A percentile compares a stretch with the other conserved stretches of the same genome.
These are phyloP conservation scores for Ogataea degrootiae DNA, from an alignment of 805 yeast genomes.

Conservation along the genomic window DNA sequence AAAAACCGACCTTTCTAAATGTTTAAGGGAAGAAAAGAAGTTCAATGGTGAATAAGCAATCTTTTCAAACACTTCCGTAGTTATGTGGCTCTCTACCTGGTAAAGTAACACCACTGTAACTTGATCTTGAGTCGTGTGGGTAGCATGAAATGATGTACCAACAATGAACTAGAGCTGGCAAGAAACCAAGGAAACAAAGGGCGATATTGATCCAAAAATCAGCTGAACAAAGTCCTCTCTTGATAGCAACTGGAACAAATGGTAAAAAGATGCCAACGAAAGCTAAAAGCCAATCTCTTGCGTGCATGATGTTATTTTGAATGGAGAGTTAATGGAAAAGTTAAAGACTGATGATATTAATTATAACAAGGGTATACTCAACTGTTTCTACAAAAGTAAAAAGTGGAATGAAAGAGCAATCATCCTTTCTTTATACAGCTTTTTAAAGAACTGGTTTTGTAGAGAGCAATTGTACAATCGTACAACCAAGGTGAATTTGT, in stretches of 20 bases:
- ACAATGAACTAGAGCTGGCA: conserved; percentile 75
- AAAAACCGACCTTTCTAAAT: too few relatives aligned
- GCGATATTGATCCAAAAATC: conserved; percentile 62
- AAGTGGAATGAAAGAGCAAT: too few relatives aligned
- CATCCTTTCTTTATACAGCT: too few relatives aligned
- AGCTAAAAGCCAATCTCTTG: conserved; percentile 53
- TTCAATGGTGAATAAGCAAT: too few relatives aligned
- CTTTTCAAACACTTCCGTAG: conserved; percentile 29
- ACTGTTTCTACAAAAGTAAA: too few relatives aligned
- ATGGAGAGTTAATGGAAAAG: too few relatives aligned
- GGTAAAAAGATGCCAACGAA: conserved; percentile 66
- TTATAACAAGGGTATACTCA: too few relatives aligned
- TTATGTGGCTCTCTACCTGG: conserved; percentile 32
- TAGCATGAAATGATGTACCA: conserved; percentile 75
- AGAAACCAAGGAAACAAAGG: conserved; percentile 62
- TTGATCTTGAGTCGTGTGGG: conserved; percentile 39
- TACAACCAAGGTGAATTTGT: too few relatives aligned
- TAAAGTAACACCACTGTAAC: conserved; percentile 29
- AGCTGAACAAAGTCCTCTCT: conserved; percentile 57
- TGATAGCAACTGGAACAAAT: conserved; percentile 65
- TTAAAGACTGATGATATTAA: too few relatives aligned
- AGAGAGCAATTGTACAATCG: too few relatives aligned
- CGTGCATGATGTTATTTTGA: conserved; percentile 22
- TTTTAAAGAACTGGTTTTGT: too few relatives aligned
- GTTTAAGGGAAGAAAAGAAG: too few relatives aligned